Percentiles rank a stretch among this genome's conserved stretches.
Conservation (phyloP, 176 grass and related monocot species). For the Olyra latifolia region DNA sequence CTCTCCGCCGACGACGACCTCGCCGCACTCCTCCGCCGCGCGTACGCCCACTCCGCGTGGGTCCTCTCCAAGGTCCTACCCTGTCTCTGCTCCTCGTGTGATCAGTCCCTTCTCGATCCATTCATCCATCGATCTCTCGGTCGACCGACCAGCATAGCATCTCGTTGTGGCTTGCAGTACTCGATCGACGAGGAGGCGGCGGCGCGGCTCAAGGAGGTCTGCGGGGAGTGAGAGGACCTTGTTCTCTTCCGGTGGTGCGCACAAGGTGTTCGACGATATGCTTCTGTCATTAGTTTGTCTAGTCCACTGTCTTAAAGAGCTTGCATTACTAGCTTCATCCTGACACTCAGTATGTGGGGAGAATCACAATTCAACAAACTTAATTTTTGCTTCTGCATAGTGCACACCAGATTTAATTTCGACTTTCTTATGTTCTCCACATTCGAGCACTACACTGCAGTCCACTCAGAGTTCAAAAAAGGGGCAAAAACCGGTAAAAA, state of each 20-base stretch:
- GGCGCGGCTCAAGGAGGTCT: conserved; percentile 56
- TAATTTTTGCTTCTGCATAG: too few relatives aligned
- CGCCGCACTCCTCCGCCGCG: conserved; percentile 72
- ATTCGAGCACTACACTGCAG: too few relatives aligned
- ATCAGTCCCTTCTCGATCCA: too few relatives aligned
- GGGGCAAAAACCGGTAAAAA: too few relatives aligned
- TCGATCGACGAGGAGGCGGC: conserved; percentile 59
- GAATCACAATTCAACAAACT: too few relatives aligned
- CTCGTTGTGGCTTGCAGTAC: conserved; percentile 54
- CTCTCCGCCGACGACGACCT: conserved; percentile 70
- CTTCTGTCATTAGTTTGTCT: neutral
- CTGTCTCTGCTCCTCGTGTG: neutral
- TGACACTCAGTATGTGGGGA: too few relatives aligned
- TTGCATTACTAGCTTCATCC: too few relatives aligned
- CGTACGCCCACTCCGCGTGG: conserved; percentile 81
- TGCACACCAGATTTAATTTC: too few relatives aligned
- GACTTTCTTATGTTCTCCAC: too few relatives aligned
- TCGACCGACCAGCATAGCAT: neutral
- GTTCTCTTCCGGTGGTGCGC: neutral
- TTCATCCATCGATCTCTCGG: neutral
- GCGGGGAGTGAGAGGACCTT: neutral
- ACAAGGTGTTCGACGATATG: conserved; percentile 43
- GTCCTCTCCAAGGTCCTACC: conserved; percentile 80
- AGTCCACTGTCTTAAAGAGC: too few relatives aligned
- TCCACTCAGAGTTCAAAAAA: too few relatives aligned